A percentile compares a stretch with the other conserved stretches of the same genome.
Evolutionary conservation across 108 stramenopile genomes (phyloP).

Genomic region (Cylindrotheca closterium): DNA sequence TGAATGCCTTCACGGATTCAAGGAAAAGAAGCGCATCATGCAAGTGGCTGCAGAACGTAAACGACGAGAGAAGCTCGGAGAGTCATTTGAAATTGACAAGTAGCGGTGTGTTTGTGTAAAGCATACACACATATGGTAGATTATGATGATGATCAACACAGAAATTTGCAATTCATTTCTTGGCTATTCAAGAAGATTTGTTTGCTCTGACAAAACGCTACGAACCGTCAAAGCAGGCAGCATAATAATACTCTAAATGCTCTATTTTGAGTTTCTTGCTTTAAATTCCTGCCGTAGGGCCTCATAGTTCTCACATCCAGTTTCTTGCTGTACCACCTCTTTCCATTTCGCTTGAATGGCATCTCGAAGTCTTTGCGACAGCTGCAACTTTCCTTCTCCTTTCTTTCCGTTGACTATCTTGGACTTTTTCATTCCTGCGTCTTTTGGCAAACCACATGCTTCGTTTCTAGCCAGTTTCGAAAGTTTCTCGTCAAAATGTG

Average conservation of each 20-base stretch:
- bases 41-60: constrained; percentile 60
- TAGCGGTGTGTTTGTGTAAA: constrained; percentile 2
- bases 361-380: constrained; percentile 15
- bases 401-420: constrained; percentile 28
- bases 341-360: constrained; percentile 40
- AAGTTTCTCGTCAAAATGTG: constrained; percentile 45
- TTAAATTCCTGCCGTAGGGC: constrained; percentile 19
- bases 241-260: no score
- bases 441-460: constrained; percentile 45
- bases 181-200: no score
- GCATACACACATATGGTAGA: not conserved
- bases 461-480: constrained; percentile 43
- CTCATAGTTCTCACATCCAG: constrained; percentile 37
- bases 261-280: no score
- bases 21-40: constrained; percentile 65
- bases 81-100: constrained; percentile 24
- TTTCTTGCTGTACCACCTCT: constrained; percentile 35
- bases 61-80: constrained; percentile 41
- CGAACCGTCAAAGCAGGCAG: no score
- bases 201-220: no score
- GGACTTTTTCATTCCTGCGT: constrained; percentile 31
- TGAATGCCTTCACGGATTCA: constrained; percentile 86
- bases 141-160: no score
- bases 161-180: no score
- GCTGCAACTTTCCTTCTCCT: constrained; percentile 21